phyloP scores from a whole-genome alignment of 768 basidiomycete species.

The Mycena floridula region DNA sequence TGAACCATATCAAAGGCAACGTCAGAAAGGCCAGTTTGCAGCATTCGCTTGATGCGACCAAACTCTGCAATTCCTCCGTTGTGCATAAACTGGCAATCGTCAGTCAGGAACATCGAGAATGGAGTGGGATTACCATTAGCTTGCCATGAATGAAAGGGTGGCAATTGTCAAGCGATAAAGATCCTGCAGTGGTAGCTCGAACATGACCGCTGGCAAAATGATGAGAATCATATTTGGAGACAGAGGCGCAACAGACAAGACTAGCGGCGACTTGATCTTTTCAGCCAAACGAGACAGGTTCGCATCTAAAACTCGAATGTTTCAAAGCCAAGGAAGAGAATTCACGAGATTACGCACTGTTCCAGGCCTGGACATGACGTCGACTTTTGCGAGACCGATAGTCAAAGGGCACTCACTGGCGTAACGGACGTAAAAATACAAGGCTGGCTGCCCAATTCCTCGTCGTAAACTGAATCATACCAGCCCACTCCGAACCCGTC shows the following conservation, averaged over 20 bases:
- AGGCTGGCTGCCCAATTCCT: constrained; percentile 79
- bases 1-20: constrained; percentile 81
- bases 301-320: constrained; percentile 62
- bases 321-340: no score
- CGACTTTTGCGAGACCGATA: neutral
- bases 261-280: constrained; percentile 93
- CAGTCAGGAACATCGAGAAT: constrained; percentile 1
- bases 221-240: constrained; percentile 1
- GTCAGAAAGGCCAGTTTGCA: constrained; percentile 76
- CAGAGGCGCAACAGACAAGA: constrained; percentile 58
- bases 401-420: constrained; percentile 47
- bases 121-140: constrained; percentile 62
- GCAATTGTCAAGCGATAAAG: constrained; percentile 88
- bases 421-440: constrained; percentile 96
- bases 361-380: constrained; percentile 70
- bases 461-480: constrained; percentile 86
- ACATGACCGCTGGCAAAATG: constrained; percentile 66
- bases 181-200: constrained; percentile 88
- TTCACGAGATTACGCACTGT: no score
- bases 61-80: constrained; percentile 94
- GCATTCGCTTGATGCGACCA: constrained; percentile 65
- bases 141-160: constrained; percentile 93
- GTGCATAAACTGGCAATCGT: constrained; percentile 78
- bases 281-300: constrained; percentile 93
- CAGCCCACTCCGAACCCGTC: constrained; percentile 98